phyloP scores from a whole-genome alignment of 371 early-diverging fungal genomes.

The Apophysomyces sp. region DNA sequence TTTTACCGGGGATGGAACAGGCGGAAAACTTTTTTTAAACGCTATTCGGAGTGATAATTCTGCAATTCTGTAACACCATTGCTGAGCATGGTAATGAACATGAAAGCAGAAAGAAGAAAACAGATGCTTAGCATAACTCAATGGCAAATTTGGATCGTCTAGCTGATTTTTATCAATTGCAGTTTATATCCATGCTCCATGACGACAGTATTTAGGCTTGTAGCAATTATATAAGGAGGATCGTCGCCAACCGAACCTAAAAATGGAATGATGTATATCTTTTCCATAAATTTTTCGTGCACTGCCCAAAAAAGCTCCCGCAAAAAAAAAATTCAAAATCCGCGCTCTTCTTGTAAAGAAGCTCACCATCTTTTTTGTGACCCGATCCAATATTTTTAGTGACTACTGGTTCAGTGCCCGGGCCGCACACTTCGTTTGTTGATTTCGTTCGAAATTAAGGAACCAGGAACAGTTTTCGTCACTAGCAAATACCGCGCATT shows the following conservation, averaged over 20 bases:
- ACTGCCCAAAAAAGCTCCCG: no score
- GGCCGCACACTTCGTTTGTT: no score
- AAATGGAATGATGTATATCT: neutral
- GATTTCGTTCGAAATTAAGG: no score
- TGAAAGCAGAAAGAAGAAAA: neutral
- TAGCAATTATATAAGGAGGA: neutral
- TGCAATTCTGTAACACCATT: neutral
- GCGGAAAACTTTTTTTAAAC: neutral
- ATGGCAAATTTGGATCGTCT: neutral
- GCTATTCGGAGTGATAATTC: neutral
- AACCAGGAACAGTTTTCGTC: no score
- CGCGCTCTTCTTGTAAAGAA: no score
- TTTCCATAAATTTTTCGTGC: no score
- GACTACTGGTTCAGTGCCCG: no score
- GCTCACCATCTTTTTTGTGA: no score
- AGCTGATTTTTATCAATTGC: neutral
- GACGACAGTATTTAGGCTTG: neutral
- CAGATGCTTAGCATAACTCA: neutral
- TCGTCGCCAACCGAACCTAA: conserved; percentile 1
- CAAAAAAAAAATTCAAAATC: no score
- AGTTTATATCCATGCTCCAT: neutral
- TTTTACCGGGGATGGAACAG: neutral
- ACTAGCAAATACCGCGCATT: no score
- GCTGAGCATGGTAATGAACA: neutral
- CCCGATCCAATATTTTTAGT: no score